Evolutionary conservation across 2,329 filamentous ascomycete species (phyloP).

Genomic region (Zymoseptoria tritici): DNA sequence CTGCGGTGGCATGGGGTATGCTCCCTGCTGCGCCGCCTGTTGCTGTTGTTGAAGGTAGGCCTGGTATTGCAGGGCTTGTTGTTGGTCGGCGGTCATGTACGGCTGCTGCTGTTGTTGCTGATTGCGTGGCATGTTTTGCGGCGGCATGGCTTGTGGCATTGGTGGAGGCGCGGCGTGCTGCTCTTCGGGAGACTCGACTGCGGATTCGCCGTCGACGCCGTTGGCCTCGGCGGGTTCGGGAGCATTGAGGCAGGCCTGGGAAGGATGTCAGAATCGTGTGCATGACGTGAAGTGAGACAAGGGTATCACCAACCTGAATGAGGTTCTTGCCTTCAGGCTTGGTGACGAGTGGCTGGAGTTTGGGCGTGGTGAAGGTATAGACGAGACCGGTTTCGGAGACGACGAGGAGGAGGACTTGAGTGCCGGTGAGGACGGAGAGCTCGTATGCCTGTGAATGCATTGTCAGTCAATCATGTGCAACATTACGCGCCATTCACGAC

Average conservation of each 20-base stretch:
- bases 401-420: slow-evolving; percentile 90
- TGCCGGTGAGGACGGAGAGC: slow-evolving; percentile 92
- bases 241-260: slow-evolving; percentile 87
- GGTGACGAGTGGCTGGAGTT: slow-evolving; percentile 94
- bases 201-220: slow-evolving; percentile 42
- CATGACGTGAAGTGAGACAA: slow-evolving; percentile 3
- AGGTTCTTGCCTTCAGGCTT: slow-evolving; percentile 99
- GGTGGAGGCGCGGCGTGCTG: slow-evolving; percentile 53
- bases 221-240: slow-evolving; percentile 78
- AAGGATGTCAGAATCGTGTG: slow-evolving; percentile 27
- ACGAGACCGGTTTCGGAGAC: slow-evolving; percentile 96
- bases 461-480: slow-evolving; percentile 8
- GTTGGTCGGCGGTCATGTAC: slow-evolving; percentile 33
- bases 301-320: slow-evolving; percentile 64
- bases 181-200: slow-evolving; percentile 85
- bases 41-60: slow-evolving; percentile 34
- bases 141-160: slow-evolving; percentile 29
- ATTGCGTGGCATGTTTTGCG: slow-evolving; percentile 25
- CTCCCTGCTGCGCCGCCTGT: slow-evolving; percentile 29
- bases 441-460: slow-evolving; percentile 70
- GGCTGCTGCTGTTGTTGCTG: slow-evolving; percentile 20
- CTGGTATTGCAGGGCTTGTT: slow-evolving; percentile 34
- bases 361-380: slow-evolving; percentile 97
- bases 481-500: slow-evolving; percentile 6
- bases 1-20: slow-evolving; percentile 32